Percentiles rank a stretch among this genome's conserved stretches.
Evolutionary conservation across 305 asterid genomes (phyloP).

Genomic region (Solanum chacoense): DNA sequence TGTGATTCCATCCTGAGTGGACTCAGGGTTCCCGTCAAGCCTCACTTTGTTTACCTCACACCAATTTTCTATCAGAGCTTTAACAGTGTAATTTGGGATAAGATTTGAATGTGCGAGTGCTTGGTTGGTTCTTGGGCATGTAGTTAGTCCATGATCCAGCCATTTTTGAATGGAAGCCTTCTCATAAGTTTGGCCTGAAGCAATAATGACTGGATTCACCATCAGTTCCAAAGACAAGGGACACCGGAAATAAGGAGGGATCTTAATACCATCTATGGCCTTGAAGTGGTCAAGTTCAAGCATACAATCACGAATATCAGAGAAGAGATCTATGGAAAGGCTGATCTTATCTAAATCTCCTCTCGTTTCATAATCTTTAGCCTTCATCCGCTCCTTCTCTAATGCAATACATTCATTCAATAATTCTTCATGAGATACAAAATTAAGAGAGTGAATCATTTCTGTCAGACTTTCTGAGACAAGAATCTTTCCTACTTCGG

Average conservation of each 20-base stretch:
- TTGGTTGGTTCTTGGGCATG: conserved; percentile 60
- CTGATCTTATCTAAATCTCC: conserved; percentile 28
- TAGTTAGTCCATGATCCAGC: conserved; percentile 64
- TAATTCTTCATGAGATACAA: conserved; percentile 53
- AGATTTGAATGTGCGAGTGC: conserved; percentile 53
- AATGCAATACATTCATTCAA: conserved; percentile 63
- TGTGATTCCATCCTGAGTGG: conserved; percentile 7
- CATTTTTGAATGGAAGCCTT: conserved; percentile 66
- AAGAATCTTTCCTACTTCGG: conserved; percentile 39
- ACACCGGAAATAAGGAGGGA: conserved; percentile 66
- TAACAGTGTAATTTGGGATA: conserved; percentile 67
- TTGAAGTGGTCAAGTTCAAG: conserved; percentile 34
- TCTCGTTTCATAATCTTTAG: conserved; percentile 24
- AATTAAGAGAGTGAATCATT: conserved; percentile 38
- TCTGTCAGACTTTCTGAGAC: conserved; percentile 26
- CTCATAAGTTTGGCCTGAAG: conserved; percentile 91
- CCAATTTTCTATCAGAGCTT: conserved; percentile 70
- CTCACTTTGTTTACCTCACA: conserved; percentile 46
- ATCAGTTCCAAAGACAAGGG: conserved; percentile 74
- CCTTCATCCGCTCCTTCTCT: conserved; percentile 65
- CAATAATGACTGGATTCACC: conserved; percentile 83
- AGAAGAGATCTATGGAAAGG: conserved; percentile 31
- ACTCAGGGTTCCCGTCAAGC: conserved; percentile 15
- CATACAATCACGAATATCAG: conserved; percentile 43
- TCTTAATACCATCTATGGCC: conserved; percentile 32